phyloP scores from a whole-genome alignment of 148 eudicot species.

The Chenopodium quinoa region DNA sequence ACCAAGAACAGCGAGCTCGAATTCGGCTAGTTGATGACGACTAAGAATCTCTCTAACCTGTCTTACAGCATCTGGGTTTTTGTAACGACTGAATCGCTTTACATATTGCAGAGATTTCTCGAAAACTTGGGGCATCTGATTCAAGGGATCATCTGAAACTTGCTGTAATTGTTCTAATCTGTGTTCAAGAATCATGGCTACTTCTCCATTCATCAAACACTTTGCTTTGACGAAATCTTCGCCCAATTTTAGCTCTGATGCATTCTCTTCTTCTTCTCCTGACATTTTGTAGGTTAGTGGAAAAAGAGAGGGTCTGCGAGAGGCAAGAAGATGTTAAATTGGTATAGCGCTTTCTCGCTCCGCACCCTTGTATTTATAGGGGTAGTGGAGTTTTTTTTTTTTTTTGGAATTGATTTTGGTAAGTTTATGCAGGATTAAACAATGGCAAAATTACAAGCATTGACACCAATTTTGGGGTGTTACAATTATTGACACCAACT shows the following conservation, averaged over 20 bases:
- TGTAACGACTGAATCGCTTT: constrained; percentile 87
- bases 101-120: constrained; percentile 93
- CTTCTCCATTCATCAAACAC: constrained; percentile 94
- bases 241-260: constrained; percentile 70
- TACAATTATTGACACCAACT: too few species aligned
- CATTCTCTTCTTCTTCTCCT: constrained; percentile 78
- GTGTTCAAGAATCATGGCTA: constrained; percentile 73
- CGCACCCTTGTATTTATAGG: too few species aligned
- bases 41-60: constrained; percentile 93
- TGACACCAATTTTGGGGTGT: too few species aligned
- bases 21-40: constrained; percentile 79
- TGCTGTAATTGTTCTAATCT: constrained; percentile 83
- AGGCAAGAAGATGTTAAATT: too few species aligned
- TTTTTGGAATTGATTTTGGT: too few species aligned
- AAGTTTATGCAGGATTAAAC: too few species aligned
- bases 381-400: too few species aligned
- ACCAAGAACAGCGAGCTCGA: constrained; percentile 91
- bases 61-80: constrained; percentile 84
- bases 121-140: constrained; percentile 86
- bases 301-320: neutral
- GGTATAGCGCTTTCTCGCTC: too few species aligned
- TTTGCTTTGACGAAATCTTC: constrained; percentile 95
- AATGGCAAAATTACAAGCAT: too few species aligned
- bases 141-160: constrained; percentile 73
- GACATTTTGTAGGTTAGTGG: constrained; percentile 34